A percentile compares a stretch with the other conserved stretches of the same genome.
Evolutionary conservation across 495 filamentous ascomycete species (phyloP).

Genomic region (Neurospora sp.): DNA sequence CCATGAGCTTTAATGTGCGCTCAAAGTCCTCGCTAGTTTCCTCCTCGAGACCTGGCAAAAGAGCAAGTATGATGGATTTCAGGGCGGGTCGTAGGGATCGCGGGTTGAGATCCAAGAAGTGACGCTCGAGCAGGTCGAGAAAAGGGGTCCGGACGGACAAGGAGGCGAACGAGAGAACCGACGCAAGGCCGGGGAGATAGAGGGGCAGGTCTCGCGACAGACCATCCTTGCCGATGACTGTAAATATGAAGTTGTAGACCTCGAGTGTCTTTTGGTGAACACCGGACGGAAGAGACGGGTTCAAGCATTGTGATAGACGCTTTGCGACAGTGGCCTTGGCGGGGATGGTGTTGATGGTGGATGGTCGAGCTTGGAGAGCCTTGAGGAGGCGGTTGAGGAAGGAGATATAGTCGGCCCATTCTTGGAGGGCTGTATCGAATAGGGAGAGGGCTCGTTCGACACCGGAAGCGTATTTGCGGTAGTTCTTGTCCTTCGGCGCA

Average conservation of each 20-base stretch:
- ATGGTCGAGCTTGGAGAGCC: slow-evolving; percentile 79
- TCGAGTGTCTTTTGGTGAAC: slow-evolving; percentile 98
- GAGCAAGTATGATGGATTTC: slow-evolving; percentile 74
- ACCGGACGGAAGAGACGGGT: slow-evolving; percentile 84
- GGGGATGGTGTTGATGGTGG: slow-evolving; percentile 61
- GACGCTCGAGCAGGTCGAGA: slow-evolving; percentile 70
- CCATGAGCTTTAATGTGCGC: slow-evolving; percentile 65
- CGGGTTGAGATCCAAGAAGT: slow-evolving; percentile 61
- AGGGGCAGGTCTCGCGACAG: slow-evolving; percentile 71
- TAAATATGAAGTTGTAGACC: slow-evolving; percentile 84
- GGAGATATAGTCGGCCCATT: slow-evolving; percentile 99
- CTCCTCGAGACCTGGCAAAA: slow-evolving; percentile 88
- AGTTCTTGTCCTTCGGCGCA: slow-evolving; percentile 77
- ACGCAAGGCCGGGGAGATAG: slow-evolving; percentile 80
- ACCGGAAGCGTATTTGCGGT: slow-evolving; percentile 79
- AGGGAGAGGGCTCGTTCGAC: slow-evolving; percentile 81
- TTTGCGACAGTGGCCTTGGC: slow-evolving; percentile 79
- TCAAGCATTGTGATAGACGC: slow-evolving; percentile 87
- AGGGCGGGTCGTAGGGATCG: slow-evolving; percentile 70
- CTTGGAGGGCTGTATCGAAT: slow-evolving; percentile 88
- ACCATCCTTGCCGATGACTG: slow-evolving; percentile 60
- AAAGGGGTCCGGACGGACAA: slow-evolving; percentile 77
- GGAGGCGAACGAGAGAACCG: slow-evolving; percentile 86
- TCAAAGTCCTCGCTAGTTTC: slow-evolving; percentile 97
- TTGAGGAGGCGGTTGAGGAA: slow-evolving; percentile 88